These are phyloP conservation scores for Dictyostelium discoideum DNA, from an alignment of 78 protist genomes.

Conservation along the genomic window DNA sequence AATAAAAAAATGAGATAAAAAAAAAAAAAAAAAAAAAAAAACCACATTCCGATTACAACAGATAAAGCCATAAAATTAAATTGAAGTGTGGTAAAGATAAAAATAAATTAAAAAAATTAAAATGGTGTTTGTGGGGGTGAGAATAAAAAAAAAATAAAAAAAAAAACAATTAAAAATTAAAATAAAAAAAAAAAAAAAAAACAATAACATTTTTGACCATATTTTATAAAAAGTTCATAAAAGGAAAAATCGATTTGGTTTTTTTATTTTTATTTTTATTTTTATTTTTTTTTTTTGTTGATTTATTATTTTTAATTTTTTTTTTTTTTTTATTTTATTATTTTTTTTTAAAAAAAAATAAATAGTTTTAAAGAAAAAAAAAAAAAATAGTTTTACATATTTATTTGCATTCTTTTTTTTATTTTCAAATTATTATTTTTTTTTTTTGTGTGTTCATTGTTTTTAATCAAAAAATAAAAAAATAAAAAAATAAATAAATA, in stretches of 20 bases:
- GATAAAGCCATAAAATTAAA: neutral
- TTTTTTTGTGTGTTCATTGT: neutral
- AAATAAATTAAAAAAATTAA: too few relatives aligned
- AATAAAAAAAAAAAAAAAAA: too few relatives aligned
- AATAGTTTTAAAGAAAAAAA: neutral
- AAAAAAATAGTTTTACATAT: neutral
- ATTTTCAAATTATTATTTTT: neutral
- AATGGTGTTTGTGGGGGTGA: neutral
- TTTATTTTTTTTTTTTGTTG: neutral
- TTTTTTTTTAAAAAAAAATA: too few relatives aligned
- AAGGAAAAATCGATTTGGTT: neutral
- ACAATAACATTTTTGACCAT: neutral
- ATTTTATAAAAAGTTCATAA: neutral
- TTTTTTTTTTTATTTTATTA: too few relatives aligned
- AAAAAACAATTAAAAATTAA: too few relatives aligned
- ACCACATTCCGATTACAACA: neutral
- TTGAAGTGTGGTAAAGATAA: neutral
- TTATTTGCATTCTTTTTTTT: neutral
- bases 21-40: too few relatives aligned
- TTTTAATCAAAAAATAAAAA: neutral
- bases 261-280: too few relatives aligned
- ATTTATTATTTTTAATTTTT: too few relatives aligned
- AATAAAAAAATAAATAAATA: too few relatives aligned
- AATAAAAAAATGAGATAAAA: neutral
- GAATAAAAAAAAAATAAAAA: too few relatives aligned